Percentiles rank a stretch among this genome's conserved stretches.
Evolutionary conservation across 176 grass and related monocot genomes (phyloP).

Genomic region (Triticum turgidum): DNA sequence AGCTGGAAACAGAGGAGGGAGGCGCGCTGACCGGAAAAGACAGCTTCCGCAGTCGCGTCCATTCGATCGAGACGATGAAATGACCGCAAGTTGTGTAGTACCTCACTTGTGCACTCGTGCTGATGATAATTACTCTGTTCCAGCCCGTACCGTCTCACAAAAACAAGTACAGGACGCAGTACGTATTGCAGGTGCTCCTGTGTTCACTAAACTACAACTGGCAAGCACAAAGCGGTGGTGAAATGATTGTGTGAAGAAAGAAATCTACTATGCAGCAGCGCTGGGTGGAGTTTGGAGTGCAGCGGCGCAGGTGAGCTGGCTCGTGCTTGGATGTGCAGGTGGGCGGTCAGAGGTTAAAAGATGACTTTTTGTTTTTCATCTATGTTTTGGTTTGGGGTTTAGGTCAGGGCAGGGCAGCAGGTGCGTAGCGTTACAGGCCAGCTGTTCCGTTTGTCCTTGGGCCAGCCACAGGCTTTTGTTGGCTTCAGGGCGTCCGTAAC

Average conservation of each 20-base stretch:
- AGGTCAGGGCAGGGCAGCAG: no score
- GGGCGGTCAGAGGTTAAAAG: neutral
- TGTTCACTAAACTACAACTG: neutral
- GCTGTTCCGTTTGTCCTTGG: no score
- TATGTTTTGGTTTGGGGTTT: no score
- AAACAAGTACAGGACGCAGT: no score
- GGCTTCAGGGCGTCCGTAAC: no score
- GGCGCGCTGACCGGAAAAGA: neutral
- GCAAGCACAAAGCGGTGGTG: neutral
- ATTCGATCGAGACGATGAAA: neutral
- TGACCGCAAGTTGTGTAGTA: neutral
- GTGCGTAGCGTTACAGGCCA: no score
- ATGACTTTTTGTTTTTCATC: neutral
- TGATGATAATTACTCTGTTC: neutral
- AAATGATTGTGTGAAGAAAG: neutral
- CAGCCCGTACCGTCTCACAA: no score
- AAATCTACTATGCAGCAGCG: no score
- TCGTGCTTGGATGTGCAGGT: neutral
- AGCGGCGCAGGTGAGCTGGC: neutral
- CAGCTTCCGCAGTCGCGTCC: neutral
- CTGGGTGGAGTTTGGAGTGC: neutral
- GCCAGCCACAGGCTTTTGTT: no score
- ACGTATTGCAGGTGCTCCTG: no score
- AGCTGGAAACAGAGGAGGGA: constrained; percentile 7
- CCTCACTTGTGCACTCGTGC: neutral